Percentiles rank a stretch among this genome's conserved stretches.
These are phyloP conservation scores for Tricladium varicosporioides DNA, from an alignment of 2,329 filamentous ascomycete genomes.

Conservation along the genomic window DNA sequence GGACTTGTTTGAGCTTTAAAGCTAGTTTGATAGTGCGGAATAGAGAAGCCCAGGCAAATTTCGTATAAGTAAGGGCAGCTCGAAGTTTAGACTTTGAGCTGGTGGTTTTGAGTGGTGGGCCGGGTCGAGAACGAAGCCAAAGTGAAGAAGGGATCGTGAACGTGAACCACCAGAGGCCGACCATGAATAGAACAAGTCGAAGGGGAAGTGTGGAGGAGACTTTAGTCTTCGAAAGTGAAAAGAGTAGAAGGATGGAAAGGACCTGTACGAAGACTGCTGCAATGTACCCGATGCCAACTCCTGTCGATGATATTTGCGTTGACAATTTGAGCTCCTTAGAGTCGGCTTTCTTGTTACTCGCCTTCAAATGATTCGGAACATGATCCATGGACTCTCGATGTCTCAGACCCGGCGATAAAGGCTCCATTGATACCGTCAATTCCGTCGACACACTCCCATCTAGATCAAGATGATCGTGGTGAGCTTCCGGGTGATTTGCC, in stretches of 20 bases:
- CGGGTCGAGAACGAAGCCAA: constrained; percentile 83
- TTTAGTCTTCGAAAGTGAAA: constrained; percentile 40
- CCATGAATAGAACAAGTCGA: constrained; percentile 77
- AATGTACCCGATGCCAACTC: constrained; percentile 89
- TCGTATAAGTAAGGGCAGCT: constrained; percentile 65
- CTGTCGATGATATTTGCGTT: constrained; percentile 85
- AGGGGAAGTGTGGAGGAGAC: constrained; percentile 80
- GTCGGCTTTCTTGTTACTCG: constrained; percentile 44
- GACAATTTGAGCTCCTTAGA: constrained; percentile 72
- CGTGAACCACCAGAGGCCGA: constrained; percentile 85
- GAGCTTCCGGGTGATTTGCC: constrained; percentile 65
- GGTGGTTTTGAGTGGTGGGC: constrained; percentile 62
- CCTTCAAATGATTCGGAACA: neutral
- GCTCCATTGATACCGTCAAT: constrained; percentile 12
- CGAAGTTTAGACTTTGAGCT: constrained; percentile 33
- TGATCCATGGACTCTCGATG: constrained; percentile 2
- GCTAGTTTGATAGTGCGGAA: constrained; percentile 76
- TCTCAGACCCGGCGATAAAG: constrained; percentile 12
- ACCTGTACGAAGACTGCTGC: constrained; percentile 83
- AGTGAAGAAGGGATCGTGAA: constrained; percentile 84
- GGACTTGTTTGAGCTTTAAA: constrained; percentile 65
- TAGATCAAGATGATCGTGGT: neutral
- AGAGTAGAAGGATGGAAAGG: constrained; percentile 72
- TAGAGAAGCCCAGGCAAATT: constrained; percentile 82
- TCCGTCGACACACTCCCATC: no score